Evolutionary conservation across 2,329 filamentous ascomycete species (phyloP), one percentile per base, ranked within the genome.

Genomic region (Teratosphaeria gauchensis): DNA sequence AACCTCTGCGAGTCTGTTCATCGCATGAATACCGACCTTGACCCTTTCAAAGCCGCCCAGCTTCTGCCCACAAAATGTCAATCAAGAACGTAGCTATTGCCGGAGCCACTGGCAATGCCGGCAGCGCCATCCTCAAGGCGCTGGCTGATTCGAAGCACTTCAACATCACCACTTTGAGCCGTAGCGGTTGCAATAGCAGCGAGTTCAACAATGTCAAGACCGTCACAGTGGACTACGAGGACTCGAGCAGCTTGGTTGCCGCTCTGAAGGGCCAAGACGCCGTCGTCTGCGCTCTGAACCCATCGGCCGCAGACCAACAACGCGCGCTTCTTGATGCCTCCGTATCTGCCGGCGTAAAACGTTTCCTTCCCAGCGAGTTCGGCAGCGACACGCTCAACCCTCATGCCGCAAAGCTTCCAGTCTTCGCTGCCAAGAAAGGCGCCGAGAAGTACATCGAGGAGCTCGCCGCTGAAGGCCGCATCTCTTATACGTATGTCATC

Each of bases 281-380:
- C 1, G 64, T 76, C 24, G 68, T 78, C 56, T 72, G 70, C 28
- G 68, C 68, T 14, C 56, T 75, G 2, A 63, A 63, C 55, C 70
- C 68, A 1, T 59, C 67, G 31, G 65, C 64, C 12, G 67, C 72
- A 16, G 58, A 62, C 9, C 14, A 54, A 1, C 71, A 73, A 57
- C 63, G 62, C 24, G 54, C 59, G 6, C 69, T 78, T 32, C 67
- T 77, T 48, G 70, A 77, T 52, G 76, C 75, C 19, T 67, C 72
- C 16, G 61, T 75, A 51, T 68, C 71, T 16, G 73, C 73, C 7
- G 71, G 73, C 8, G 75, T 77, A 3, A 68, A 65, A 53, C 70
- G 73, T 16, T 74, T 76, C 63, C 69, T 78, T 31, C 75, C 76
- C 11, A 67, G 71, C 31, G 76, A 77, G 58, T 78, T 75, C 60